These are phyloP conservation scores for Voacanga thouarsii DNA, from an alignment of 257 asterid genomes.

Conservation along the genomic window DNA sequence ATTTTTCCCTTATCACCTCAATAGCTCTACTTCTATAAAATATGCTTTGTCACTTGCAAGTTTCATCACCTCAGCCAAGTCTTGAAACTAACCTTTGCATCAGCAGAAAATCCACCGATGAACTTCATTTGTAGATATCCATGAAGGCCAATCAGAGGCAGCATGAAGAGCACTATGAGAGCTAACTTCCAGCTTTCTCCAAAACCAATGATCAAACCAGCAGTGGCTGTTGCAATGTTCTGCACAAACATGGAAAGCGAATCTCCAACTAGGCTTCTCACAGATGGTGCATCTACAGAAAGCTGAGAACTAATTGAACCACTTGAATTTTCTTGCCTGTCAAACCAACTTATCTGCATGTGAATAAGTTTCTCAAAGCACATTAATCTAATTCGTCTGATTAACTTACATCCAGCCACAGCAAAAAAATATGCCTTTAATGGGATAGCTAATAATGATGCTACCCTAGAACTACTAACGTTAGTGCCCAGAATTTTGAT, in stretches of 20 bases:
- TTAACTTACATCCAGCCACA: slow-evolving; percentile 59
- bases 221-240: slow-evolving; percentile 42
- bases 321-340: slow-evolving; percentile 46
- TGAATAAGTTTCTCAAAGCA: slow-evolving; percentile 62
- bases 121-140: slow-evolving; percentile 61
- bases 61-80: background rate
- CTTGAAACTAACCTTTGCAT: slow-evolving; percentile 54
- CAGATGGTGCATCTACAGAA: slow-evolving; percentile 53
- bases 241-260: slow-evolving; percentile 54
- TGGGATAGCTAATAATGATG: slow-evolving; percentile 44
- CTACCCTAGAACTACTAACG: slow-evolving; percentile 47
- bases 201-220: slow-evolving; percentile 50
- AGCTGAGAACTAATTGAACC: slow-evolving; percentile 59
- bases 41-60: background rate
- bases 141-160: slow-evolving; percentile 61
- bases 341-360: slow-evolving; percentile 70
- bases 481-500: slow-evolving; percentile 53
- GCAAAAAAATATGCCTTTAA: slow-evolving; percentile 46
- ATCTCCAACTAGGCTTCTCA: slow-evolving; percentile 57
- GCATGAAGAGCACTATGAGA: slow-evolving; percentile 31
- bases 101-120: slow-evolving; percentile 40
- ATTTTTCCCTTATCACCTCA: background rate
- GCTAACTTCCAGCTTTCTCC: slow-evolving; percentile 58
- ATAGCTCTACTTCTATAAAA: background rate
- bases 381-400: slow-evolving; percentile 46